Base-by-base conservation (phyloP, 352 stramenopile species). In the Thalassiosira hispida region DNA sequence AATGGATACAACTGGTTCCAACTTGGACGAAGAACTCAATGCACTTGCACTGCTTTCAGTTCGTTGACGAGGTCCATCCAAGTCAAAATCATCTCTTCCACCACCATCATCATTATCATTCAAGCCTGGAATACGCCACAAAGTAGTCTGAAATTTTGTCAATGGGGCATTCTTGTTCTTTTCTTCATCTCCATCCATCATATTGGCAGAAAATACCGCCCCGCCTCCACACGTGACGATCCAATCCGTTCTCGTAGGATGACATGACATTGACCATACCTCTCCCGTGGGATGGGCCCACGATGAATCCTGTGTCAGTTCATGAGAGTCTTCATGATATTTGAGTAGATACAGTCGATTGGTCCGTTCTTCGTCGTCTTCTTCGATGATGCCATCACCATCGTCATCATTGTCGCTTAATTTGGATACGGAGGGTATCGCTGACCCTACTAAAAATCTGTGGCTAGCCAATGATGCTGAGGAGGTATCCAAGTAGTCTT, bases 271-370 rank as follows among this genome's bases (percentile, higher is more conserved):
- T 16, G 49, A 33, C 73, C 73, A 86, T 23, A 86, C 64, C 31
- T 86, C 79, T 22, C 79, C 79, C 12, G 47, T 75, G 1, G 74
- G 67, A 73, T 86, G 79, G 14, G 35, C 46, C 22, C 46, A 84
- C 11, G 63, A 73, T 38, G 53, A 60, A 31, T 78, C 69, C 20
- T 64, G 55, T 11, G 61, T 42, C 0, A 86, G 55, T 64, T 86
- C 79, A 46, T 86, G 63, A 29, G 60, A 71, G 40, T 86, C 79
- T 67, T 86, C 79, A 31, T 80, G 73, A 44, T 84, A 86, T 35
- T 67, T 22, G 18, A 86, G 27, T 16, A 84, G 25, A 44, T 86
- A 55, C 0, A 86, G 38, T 40, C 44, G 53, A 71, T 86, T 86
- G 23, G 20, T 76, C 25, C 56, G 38, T n/a, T 55, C 59, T n/a